These are phyloP conservation scores for Paracamarosporium sp. DNA, from an alignment of 2,329 filamentous ascomycete genomes.

Conservation along the genomic window DNA sequence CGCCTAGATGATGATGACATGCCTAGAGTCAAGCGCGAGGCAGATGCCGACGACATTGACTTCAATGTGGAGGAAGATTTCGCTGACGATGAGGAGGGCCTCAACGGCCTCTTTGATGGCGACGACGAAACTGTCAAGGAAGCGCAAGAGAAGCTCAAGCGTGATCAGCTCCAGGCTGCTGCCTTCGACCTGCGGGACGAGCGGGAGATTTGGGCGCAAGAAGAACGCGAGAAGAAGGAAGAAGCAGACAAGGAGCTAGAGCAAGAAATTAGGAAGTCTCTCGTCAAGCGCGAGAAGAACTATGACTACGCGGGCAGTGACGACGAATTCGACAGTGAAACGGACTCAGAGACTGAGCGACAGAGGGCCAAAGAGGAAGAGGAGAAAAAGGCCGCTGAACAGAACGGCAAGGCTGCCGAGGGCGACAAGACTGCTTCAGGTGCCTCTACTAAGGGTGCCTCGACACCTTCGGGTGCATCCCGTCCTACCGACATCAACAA, in stretches of 20 bases:
- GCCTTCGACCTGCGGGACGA: conserved; percentile 72
- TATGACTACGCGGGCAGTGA: conserved; percentile 84
- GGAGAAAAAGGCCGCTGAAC: conserved; percentile 52
- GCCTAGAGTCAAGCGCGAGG: conserved; percentile 53
- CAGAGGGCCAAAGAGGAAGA: conserved; percentile 65
- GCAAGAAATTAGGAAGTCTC: conserved; percentile 78
- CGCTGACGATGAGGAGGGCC: conserved; percentile 79
- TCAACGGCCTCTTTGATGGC: conserved; percentile 50
- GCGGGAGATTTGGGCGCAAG: conserved; percentile 67
- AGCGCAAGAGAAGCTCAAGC: conserved; percentile 70
- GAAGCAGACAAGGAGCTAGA: conserved; percentile 73
- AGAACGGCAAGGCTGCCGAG: conserved; percentile 55
- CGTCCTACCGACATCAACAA: conserved; percentile 59
- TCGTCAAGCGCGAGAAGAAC: conserved; percentile 86
- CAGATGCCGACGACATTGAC: conserved; percentile 70
- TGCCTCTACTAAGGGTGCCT: conserved; percentile 73
- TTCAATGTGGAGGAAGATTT: conserved; percentile 74
- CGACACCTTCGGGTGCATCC: conserved; percentile 66
- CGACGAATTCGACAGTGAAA: conserved; percentile 54
- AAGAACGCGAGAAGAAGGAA: conserved; percentile 71
- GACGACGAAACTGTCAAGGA: conserved; percentile 65
- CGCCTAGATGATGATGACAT: conserved; percentile 53
- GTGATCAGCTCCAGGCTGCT: conserved; percentile 85
- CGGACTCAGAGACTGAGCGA: conserved; percentile 69
- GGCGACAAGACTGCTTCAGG: conserved; percentile 58